Evolutionary conservation across 228 moss, liverwort and hornwort species (phyloP).

Genomic region (Sphagnum magellanicum): DNA sequence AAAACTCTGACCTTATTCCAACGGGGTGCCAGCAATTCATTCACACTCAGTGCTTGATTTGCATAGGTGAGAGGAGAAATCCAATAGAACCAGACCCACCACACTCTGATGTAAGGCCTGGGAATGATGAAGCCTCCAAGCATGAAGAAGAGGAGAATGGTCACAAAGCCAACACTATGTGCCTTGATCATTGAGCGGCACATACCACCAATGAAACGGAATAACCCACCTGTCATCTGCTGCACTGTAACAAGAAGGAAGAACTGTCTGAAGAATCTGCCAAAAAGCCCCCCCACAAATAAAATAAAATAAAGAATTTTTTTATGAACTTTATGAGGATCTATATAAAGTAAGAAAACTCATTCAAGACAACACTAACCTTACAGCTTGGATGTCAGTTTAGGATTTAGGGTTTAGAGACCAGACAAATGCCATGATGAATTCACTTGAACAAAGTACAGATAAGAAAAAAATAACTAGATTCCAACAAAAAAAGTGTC

Average conservation of each 20-base stretch:
- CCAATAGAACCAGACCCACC: conserved; percentile 97
- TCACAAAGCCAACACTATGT: conserved; percentile 55
- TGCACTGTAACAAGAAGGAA: conserved; percentile 59
- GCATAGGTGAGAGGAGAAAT: conserved; percentile 75
- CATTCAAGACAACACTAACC: no score
- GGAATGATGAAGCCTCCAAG: conserved; percentile 73
- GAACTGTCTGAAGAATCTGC: conserved; percentile 64
- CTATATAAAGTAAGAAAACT: no score
- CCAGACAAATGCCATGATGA: not conserved
- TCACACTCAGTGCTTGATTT: conserved; percentile 57
- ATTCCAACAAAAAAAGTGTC: not conserved
- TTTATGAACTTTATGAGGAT: no score
- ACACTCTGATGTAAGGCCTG: conserved; percentile 38
- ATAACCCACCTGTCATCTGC: conserved; percentile 68
- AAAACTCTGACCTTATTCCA: conserved; percentile 48
- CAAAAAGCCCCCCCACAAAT: not conserved
- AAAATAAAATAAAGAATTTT: no score
- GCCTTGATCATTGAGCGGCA: conserved; percentile 77
- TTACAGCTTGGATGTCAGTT: not conserved
- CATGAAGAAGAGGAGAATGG: conserved; percentile 55
- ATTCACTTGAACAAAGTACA: not conserved
- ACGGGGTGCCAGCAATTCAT: conserved; percentile 63
- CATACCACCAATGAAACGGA: conserved; percentile 56
- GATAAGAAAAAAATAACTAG: not conserved
- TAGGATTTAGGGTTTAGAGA: not conserved